A percentile compares a stretch with the other conserved stretches of the same genome.
These are phyloP conservation scores for Punica granatum DNA, from an alignment of 345 rosid species.

Conservation along the genomic window DNA sequence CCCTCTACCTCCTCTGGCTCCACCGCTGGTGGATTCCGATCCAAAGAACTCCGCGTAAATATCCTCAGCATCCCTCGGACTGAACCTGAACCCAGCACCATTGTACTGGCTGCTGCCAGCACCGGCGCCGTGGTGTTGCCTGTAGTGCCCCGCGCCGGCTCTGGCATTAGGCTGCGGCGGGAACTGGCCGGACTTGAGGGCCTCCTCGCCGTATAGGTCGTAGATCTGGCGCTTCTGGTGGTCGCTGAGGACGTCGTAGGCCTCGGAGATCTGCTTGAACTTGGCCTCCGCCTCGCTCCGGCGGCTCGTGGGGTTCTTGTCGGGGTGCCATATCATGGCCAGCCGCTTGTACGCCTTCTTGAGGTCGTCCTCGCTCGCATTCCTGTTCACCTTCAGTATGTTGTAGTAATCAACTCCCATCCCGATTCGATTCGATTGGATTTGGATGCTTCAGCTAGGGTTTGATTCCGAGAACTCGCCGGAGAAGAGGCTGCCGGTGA, in stretches of 20 bases:
- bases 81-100: conserved; percentile 40
- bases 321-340: conserved; percentile 99
- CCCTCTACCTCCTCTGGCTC: conserved; percentile 13
- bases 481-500: not conserved
- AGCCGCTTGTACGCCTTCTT: conserved; percentile 83
- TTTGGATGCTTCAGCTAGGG: not conserved
- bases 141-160: conserved; percentile 13
- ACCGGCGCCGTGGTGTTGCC: conserved; percentile 27
- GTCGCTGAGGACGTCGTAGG: conserved; percentile 40
- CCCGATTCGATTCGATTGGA: not conserved
- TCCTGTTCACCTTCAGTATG: conserved; percentile 77
- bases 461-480: not conserved
- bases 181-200: conserved; percentile 66
- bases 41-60: conserved; percentile 79
- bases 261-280: conserved; percentile 74
- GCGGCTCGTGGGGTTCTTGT: conserved; percentile 63
- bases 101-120: conserved; percentile 8
- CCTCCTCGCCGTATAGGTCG: conserved; percentile 87
- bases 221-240: conserved; percentile 92
- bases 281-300: conserved; percentile 20
- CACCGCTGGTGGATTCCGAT: conserved; percentile 28
- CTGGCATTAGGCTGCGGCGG: conserved; percentile 35
- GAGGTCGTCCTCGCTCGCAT: conserved; percentile 80
- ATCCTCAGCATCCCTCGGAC: conserved; percentile 70
- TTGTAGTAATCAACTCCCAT: conserved; percentile 98